Conservation (phyloP, 2,329 filamentous ascomycete species). For the Fusarium illudens region DNA sequence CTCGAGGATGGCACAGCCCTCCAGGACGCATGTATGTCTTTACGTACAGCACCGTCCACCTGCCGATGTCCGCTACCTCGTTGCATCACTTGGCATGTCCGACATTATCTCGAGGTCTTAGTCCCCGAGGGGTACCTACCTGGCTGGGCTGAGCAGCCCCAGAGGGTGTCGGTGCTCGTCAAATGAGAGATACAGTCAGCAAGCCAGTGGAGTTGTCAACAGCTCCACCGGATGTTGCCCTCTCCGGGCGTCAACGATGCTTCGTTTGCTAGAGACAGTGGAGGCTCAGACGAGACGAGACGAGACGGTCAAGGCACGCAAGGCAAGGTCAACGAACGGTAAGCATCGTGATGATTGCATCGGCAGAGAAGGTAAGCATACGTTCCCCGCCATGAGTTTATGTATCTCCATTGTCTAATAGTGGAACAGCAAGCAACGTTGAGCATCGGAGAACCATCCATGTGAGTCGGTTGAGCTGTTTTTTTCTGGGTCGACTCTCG, state of each 20-base stretch:
- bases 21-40: neutral
- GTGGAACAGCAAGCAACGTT: neutral
- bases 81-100: slow-evolving; percentile 5
- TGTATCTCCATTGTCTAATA: neutral
- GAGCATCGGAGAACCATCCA: slow-evolving; percentile 1
- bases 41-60: neutral
- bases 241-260: slow-evolving; percentile 3
- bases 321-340: neutral
- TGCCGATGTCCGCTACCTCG: neutral
- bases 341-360: neutral
- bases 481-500: slow-evolving; percentile 5
- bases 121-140: neutral
- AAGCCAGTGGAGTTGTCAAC: slow-evolving; percentile 21
- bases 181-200: slow-evolving; percentile 12
- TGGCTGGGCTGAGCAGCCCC: neutral
- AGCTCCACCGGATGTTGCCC: slow-evolving; percentile 10
- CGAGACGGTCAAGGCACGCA: neutral
- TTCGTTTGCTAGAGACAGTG: slow-evolving; percentile 1
- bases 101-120: neutral
- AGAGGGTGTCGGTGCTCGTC: slow-evolving; percentile 6
- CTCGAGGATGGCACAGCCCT: slow-evolving; percentile 3
- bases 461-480: slow-evolving; percentile 16
- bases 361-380: neutral
- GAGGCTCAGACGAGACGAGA: neutral
- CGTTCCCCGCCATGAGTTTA: neutral